A percentile compares a stretch with the other conserved stretches of the same genome.
These are phyloP conservation scores for Podospora didyma DNA, from an alignment of 495 filamentous ascomycete genomes.

Conservation along the genomic window DNA sequence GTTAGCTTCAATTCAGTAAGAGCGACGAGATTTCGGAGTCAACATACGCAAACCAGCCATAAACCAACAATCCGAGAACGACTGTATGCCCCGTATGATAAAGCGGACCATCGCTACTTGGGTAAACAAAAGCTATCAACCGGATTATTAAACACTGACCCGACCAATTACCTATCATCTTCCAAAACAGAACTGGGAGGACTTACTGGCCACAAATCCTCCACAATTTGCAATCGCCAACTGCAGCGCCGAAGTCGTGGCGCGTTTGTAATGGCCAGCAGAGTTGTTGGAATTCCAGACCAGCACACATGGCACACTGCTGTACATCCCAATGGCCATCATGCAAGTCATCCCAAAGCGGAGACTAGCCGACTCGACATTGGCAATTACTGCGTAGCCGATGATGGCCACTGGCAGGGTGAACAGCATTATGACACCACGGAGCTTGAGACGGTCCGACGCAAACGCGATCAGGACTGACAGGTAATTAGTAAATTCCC, in stretches of 20 bases:
- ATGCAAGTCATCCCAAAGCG: constrained; percentile 75
- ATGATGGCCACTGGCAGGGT: constrained; percentile 50
- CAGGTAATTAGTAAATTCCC: constrained; percentile 2
- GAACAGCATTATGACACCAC: constrained; percentile 32
- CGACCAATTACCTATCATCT: too few relatives aligned
- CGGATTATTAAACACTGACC: too few relatives aligned
- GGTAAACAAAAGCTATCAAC: constrained; percentile 58
- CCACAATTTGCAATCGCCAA: constrained; percentile 48
- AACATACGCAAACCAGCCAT: constrained; percentile 55
- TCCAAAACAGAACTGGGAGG: neutral
- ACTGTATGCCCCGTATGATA: constrained; percentile 56
- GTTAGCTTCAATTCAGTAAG: neutral
- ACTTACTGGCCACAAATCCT: constrained; percentile 41
- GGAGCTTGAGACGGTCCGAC: constrained; percentile 41
- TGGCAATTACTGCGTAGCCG: constrained; percentile 47
- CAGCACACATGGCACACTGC: constrained; percentile 67
- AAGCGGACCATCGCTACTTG: constrained; percentile 42
- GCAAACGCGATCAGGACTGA: constrained; percentile 40
- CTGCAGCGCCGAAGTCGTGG: constrained; percentile 42
- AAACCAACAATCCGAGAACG: constrained; percentile 53
- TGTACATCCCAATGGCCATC: constrained; percentile 69
- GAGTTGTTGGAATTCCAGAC: constrained; percentile 60
- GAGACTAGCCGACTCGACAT: constrained; percentile 48
- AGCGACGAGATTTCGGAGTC: constrained; percentile 21
- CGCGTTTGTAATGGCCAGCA: constrained; percentile 43